A percentile compares a stretch with the other conserved stretches of the same genome.
These are phyloP conservation scores for Entamoeba moshkovskii DNA, from an alignment of 208 protist genomes.

Conservation along the genomic window DNA sequence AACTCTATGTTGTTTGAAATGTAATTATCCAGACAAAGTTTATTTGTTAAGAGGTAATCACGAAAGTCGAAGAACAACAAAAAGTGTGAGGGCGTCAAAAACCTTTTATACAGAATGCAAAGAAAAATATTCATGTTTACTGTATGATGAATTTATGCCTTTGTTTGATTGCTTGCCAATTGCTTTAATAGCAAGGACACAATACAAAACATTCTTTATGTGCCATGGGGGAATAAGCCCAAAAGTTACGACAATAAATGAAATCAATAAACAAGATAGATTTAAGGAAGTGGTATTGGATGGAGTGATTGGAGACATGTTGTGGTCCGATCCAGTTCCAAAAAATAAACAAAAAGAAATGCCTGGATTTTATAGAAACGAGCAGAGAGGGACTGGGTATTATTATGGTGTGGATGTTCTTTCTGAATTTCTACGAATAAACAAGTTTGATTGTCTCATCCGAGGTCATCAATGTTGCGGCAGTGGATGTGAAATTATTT, in stretches of 20 bases:
- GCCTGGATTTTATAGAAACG: no score
- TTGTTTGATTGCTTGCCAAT: conserved; percentile 92
- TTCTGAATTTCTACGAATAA: no score
- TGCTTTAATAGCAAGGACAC: conserved; percentile 74
- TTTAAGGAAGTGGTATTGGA: conserved; percentile 91
- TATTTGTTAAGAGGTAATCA: conserved; percentile 29
- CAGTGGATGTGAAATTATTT: no score
- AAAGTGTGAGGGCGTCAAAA: conserved; percentile 21
- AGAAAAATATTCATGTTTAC: not conserved
- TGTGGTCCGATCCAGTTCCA: conserved; percentile 98
- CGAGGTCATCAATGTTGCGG: no score
- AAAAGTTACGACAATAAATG: conserved; percentile 76
- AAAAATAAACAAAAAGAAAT: no score
- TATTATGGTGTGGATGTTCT: no score
- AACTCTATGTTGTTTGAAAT: conserved; percentile 18
- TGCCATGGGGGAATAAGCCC: conserved; percentile 88
- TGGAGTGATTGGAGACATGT: conserved; percentile 89
- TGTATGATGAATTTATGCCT: not conserved
- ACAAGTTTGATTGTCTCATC: no score
- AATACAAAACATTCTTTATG: conserved; percentile 94
- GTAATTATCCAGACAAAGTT: not conserved
- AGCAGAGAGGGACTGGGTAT: no score
- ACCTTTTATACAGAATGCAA: conserved; percentile 78
- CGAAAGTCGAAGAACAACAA: conserved; percentile 15
- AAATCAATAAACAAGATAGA: conserved; percentile 77